These are phyloP conservation scores for Boletus subcaerulescens DNA, from an alignment of 768 basidiomycete genomes.

Conservation along the genomic window DNA sequence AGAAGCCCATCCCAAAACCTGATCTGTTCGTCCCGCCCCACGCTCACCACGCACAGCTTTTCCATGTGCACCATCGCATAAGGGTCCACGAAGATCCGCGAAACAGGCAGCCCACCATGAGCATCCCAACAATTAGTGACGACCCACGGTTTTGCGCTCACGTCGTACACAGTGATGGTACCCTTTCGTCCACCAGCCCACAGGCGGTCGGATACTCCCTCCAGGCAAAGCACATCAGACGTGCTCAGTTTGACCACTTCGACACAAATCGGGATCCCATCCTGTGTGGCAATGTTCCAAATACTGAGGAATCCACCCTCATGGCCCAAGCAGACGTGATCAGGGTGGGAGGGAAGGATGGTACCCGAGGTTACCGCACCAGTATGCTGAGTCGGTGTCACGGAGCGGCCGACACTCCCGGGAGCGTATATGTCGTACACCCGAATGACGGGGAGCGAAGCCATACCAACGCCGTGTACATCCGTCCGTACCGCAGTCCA, in stretches of 20 bases:
- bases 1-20: slow-evolving; percentile 90
- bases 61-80: slow-evolving; percentile 69
- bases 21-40: slow-evolving; percentile 70
- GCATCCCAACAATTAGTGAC: slow-evolving; percentile 88
- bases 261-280: slow-evolving; percentile 60
- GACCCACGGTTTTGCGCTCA: slow-evolving; percentile 71
- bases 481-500: slow-evolving; percentile 76
- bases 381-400: slow-evolving; percentile 65
- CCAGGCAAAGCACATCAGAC: slow-evolving; percentile 79
- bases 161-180: slow-evolving; percentile 77
- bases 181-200: slow-evolving; percentile 91
- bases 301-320: slow-evolving; percentile 87
- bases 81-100: slow-evolving; percentile 66
- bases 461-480: slow-evolving; percentile 37
- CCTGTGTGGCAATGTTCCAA: slow-evolving; percentile 61
- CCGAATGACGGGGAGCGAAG: slow-evolving; percentile 69
- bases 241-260: slow-evolving; percentile 78
- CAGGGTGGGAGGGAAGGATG: slow-evolving; percentile 63
- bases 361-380: slow-evolving; percentile 84
- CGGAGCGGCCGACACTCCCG: slow-evolving; percentile 49
- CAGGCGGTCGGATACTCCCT: slow-evolving; percentile 77
- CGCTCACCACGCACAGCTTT: slow-evolving; percentile 68
- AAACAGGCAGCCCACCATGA: slow-evolving; percentile 64
- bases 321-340: slow-evolving; percentile 79
- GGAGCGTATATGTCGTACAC: slow-evolving; percentile 75